Evolutionary conservation across 768 basidiomycete genomes (phyloP), one percentile per base, ranked within the genome.

Genomic region (Termitomyces sp.): DNA sequence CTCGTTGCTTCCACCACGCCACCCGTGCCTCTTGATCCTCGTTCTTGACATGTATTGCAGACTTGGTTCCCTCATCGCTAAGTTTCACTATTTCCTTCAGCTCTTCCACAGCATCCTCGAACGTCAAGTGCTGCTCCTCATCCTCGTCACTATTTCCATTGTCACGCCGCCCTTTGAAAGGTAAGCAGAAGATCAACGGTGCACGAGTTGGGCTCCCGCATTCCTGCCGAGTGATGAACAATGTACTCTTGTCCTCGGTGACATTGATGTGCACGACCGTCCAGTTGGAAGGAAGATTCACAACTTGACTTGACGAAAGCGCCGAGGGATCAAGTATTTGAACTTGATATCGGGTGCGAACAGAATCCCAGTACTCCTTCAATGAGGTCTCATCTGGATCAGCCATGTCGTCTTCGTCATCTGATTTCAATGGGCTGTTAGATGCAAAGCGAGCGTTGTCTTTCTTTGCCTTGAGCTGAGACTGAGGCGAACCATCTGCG

Each of bases 1-100:
- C 75, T 3, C 97, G 81, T 56, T 87, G 82, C 39, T 84, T 86
- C 97, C 97, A 99, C 97, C 97, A 98, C 1, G 78, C 81, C 0
- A 81, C 77, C 63, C 88, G 80, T 1, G 85, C 91, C 35, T 83
- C 82, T 48, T 78, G 77, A 61, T 90, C 86, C 45, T 89, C 84
- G 35, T 83, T 76, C 65, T 87, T 88, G 59, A 98, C 82, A 61
- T 86, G 77, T 53, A 84, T 83, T 0, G 94, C 94, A 4, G 79
- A 79, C 66, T 86, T 86, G 1, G 67, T 69, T 33, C 67, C 85
- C 57, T 88, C 84, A 67, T 97, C 88, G 67, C 89, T 96, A 50
- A 83, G 71, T n/a, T 77, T 76, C 42, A 98, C 85, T 67, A 98
- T 96, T 35, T 93, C 88, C 22, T 79, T 71, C 16, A 99, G 75